Evolutionary conservation across 148 eudicot genomes (phyloP).

Genomic region (Spergularia bocconei): DNA sequence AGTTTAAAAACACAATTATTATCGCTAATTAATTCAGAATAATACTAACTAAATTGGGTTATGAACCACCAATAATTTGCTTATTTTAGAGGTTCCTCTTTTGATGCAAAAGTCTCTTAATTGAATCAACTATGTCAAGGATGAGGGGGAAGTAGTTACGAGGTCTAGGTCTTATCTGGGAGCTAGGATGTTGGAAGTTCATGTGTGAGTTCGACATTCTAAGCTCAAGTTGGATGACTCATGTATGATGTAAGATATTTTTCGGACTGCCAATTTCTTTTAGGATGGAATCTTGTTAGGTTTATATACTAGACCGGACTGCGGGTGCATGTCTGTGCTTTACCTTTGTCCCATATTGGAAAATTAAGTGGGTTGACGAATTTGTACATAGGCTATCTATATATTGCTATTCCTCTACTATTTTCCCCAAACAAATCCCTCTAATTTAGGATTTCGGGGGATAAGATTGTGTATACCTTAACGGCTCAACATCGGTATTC

Average conservation of each 20-base stretch:
- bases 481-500: too few species aligned
- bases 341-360: too few species aligned
- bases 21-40: background rate
- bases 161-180: constrained; percentile 10
- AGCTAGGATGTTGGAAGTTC: background rate
- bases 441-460: too few species aligned
- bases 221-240: background rate
- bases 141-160: background rate
- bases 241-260: background rate
- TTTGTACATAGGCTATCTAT: too few species aligned
- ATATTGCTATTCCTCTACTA: too few species aligned
- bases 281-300: too few species aligned
- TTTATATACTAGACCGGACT: too few species aligned
- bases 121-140: background rate
- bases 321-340: too few species aligned
- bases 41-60: background rate
- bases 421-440: too few species aligned
- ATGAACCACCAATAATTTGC: constrained; percentile 4
- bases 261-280: too few species aligned
- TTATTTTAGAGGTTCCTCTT: background rate
- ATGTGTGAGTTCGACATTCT: background rate
- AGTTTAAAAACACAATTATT: background rate
- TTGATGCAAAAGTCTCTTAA: background rate
- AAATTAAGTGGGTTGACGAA: too few species aligned
- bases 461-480: too few species aligned